A percentile compares a stretch with the other conserved stretches of the same genome.
Evolutionary conservation across 2,329 filamentous ascomycete genomes (phyloP).

Genomic region (Zopfia rhizophila): DNA sequence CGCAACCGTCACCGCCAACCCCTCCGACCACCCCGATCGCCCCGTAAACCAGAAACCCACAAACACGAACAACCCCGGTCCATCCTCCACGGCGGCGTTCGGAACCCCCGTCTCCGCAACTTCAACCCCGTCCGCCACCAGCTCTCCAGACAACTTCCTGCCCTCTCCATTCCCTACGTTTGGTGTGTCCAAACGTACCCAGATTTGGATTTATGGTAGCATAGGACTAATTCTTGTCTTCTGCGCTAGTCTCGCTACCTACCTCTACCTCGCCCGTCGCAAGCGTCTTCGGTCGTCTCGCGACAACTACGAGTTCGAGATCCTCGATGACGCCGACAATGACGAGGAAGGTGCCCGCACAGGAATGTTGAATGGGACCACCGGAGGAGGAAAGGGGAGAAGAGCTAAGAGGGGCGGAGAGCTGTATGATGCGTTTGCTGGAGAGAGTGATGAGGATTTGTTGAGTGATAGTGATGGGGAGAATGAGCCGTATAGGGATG

Average conservation of each 20-base stretch:
- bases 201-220: conserved; percentile 93
- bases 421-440: conserved; percentile 97
- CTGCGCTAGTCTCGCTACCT: conserved; percentile 81
- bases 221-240: conserved; percentile 86
- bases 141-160: conserved; percentile 65
- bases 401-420: conserved; percentile 78
- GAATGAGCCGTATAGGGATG: conserved; percentile 49
- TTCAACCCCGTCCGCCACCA: conserved; percentile 34
- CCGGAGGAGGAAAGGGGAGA: conserved; percentile 54
- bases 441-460: conserved; percentile 82
- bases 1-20: conserved; percentile 56
- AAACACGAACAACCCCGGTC: conserved; percentile 30
- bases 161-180: conserved; percentile 92
- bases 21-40: conserved; percentile 59
- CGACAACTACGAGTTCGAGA: conserved; percentile 93
- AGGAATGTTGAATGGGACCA: conserved; percentile 52
- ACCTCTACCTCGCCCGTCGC: conserved; percentile 82
- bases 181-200: conserved; percentile 84
- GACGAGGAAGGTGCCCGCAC: conserved; percentile 63
- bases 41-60: conserved; percentile 70
- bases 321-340: conserved; percentile 82
- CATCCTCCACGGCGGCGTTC: conserved; percentile 32
- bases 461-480: conserved; percentile 58
- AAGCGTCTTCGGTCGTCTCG: conserved; percentile 78
- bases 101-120: conserved; percentile 26